Evolutionary conservation across 352 stramenopile genomes (phyloP).

Genomic region (Phytophthora kernoviae): DNA sequence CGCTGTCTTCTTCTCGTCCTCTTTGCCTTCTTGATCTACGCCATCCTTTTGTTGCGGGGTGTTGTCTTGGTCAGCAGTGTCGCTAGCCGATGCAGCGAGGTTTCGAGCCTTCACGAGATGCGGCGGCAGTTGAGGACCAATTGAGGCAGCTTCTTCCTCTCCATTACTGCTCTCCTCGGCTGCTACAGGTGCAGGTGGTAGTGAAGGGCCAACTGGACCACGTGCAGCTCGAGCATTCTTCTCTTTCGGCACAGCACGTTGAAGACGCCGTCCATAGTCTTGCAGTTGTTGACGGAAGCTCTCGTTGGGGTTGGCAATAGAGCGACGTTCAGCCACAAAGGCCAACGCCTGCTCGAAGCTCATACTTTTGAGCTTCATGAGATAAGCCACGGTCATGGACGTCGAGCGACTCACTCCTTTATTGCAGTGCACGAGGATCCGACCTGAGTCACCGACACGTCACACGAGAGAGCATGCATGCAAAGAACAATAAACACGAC

Average conservation of each 20-base stretch:
- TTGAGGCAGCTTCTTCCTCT: slow-evolving; percentile 27
- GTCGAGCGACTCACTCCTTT: slow-evolving; percentile 91
- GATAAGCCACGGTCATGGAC: slow-evolving; percentile 90
- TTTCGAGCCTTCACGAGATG: slow-evolving; percentile 32
- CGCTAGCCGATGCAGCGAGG: neutral
- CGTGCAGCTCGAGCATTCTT: slow-evolving; percentile 32
- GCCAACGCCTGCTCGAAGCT: slow-evolving; percentile 67
- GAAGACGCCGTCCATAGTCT: slow-evolving; percentile 54
- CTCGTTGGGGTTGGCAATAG: slow-evolving; percentile 76
- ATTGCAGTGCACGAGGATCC: slow-evolving; percentile 92
- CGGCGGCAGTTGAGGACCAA: slow-evolving; percentile 66
- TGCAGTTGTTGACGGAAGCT: slow-evolving; percentile 72
- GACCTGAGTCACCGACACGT: slow-evolving; percentile 39
- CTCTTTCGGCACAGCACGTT: slow-evolving; percentile 27
- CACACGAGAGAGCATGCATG: slow-evolving; percentile 2
- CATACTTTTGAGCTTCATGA: slow-evolving; percentile 87
- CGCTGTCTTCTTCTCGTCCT: slow-evolving; percentile 4
- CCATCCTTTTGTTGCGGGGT: slow-evolving; percentile 1
- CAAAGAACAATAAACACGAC: slow-evolving; percentile 18
- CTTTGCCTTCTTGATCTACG: neutral
- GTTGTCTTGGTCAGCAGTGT: no score
- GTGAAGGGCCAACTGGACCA: slow-evolving; percentile 29
- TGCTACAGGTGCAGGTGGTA: slow-evolving; percentile 13
- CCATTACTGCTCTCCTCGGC: neutral
- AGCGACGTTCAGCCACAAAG: slow-evolving; percentile 56